Conservation (phyloP, 805 yeast species). For the Monosporozyma servazzii region DNA sequence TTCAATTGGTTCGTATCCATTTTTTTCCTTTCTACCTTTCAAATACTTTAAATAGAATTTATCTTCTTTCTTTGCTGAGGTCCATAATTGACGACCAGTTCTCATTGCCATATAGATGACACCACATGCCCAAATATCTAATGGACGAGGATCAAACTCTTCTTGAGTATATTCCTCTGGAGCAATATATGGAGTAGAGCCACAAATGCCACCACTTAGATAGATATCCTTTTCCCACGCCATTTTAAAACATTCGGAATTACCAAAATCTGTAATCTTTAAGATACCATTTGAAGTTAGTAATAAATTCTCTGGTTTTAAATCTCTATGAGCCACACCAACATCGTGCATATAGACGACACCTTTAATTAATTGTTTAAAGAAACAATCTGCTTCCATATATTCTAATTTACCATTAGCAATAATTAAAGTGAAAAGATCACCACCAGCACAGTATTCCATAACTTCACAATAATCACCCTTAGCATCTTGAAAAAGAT, state of each 20-base stretch:
- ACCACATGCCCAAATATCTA: conserved; percentile 90
- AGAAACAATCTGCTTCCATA: conserved; percentile 82
- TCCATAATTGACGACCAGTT: conserved; percentile 91
- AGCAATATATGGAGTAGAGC: conserved; percentile 83
- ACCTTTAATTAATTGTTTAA: conserved; percentile 76
- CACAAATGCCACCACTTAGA: conserved; percentile 67
- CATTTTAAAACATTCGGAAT: conserved; percentile 72
- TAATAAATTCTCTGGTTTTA: conserved; percentile 88
- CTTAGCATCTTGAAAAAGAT: conserved; percentile 69
- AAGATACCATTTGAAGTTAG: conserved; percentile 62
- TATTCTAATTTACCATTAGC: conserved; percentile 72
- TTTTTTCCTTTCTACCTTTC: conserved; percentile 66
- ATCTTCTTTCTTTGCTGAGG: conserved; percentile 69
- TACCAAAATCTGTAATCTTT: conserved; percentile 85
- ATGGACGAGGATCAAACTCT: conserved; percentile 72
- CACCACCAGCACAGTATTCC: conserved; percentile 82
- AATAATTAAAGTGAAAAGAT: conserved; percentile 61
- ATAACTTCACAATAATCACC: conserved; percentile 78
- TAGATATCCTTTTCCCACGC: conserved; percentile 74
- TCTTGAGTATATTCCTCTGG: conserved; percentile 67
- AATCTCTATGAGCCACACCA: conserved; percentile 88
- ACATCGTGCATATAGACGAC: conserved; percentile 81
- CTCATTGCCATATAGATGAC: conserved; percentile 90
- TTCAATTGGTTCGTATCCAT: conserved; percentile 91
- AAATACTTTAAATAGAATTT: conserved; percentile 71